These are phyloP conservation scores for Trichosporon inkin DNA, from an alignment of 1,284 basidiomycete species.

Conservation along the genomic window DNA sequence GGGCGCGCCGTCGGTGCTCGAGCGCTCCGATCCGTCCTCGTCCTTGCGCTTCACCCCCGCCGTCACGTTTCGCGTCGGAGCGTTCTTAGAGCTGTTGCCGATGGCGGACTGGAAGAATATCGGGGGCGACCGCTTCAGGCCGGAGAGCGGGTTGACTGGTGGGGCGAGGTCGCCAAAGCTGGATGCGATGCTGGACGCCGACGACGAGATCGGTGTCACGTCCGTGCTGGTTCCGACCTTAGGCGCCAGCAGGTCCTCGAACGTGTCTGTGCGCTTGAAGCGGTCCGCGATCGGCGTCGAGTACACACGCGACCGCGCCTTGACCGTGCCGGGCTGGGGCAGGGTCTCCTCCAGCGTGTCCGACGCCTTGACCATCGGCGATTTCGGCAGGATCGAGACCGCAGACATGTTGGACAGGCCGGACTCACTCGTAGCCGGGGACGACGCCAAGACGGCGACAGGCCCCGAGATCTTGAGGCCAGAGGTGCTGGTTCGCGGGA, in stretches of 20 bases:
- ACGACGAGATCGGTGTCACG: slow-evolving; percentile 8
- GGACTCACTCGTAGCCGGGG: background rate
- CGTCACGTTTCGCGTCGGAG: background rate
- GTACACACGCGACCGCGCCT: slow-evolving; percentile 31
- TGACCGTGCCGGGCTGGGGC: slow-evolving; percentile 37
- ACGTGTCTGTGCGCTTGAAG: slow-evolving; percentile 25
- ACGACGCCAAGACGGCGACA: slow-evolving; percentile 1
- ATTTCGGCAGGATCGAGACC: background rate
- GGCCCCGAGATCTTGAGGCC: slow-evolving; percentile 2
- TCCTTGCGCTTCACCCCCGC: slow-evolving; percentile 35
- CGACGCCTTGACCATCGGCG: slow-evolving; percentile 11
- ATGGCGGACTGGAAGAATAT: slow-evolving; percentile 39
- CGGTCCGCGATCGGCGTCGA: slow-evolving; percentile 47
- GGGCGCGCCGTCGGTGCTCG: slow-evolving; percentile 15
- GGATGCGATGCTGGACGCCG: slow-evolving; percentile 12
- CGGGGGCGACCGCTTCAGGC: slow-evolving; percentile 34
- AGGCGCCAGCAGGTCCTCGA: slow-evolving; percentile 23
- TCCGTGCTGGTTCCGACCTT: background rate
- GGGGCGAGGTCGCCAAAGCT: slow-evolving; percentile 11
- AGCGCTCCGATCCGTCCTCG: slow-evolving; percentile 19
- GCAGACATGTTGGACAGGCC: slow-evolving; percentile 1
- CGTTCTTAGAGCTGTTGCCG: slow-evolving; percentile 4
- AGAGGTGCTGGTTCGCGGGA: background rate
- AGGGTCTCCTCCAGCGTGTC: slow-evolving; percentile 29
- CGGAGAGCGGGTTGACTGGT: slow-evolving; percentile 30